These are phyloP conservation scores for Fistulinella cinereoalba DNA, from an alignment of 1,284 basidiomycete species.

Conservation along the genomic window DNA sequence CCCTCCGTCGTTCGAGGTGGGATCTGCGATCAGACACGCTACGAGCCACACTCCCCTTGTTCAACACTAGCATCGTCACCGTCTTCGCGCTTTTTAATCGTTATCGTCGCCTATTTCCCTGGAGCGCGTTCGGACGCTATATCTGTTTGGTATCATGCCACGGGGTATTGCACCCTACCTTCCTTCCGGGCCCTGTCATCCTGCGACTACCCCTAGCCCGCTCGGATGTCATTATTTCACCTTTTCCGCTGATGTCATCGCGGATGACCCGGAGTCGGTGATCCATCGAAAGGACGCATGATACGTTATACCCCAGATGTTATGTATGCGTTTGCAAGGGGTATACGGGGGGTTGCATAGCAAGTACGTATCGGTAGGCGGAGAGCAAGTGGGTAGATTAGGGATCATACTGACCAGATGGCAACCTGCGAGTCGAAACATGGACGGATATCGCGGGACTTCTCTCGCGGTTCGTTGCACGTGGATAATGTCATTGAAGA, in stretches of 20 bases:
- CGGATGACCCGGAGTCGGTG: conserved; percentile 5
- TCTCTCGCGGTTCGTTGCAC: no score
- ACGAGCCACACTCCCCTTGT: background rate
- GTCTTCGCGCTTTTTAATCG: conserved; percentile 3
- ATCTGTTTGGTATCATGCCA: conserved; percentile 1
- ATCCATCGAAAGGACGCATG: conserved; percentile 3
- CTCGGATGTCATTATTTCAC: background rate
- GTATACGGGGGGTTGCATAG: background rate
- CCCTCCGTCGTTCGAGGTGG: conserved; percentile 1
- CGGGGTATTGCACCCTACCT: conserved; percentile 1
- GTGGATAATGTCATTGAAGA: no score
- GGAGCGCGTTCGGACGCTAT: conserved; percentile 9
- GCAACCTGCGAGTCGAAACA: background rate
- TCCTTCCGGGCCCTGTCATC: background rate
- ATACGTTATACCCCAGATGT: conserved; percentile 4
- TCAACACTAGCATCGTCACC: conserved; percentile 1
- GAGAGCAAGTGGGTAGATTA: background rate
- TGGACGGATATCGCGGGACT: background rate
- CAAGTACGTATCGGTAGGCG: background rate
- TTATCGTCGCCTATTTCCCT: conserved; percentile 1
- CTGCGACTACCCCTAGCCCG: background rate
- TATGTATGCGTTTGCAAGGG: background rate
- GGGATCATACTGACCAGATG: background rate
- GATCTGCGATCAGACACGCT: conserved; percentile 7
- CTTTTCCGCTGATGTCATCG: conserved; percentile 1